These are phyloP conservation scores for Hyaloraphidium curvatum DNA, from an alignment of 192 early-diverging fungal species.

Conservation along the genomic window DNA sequence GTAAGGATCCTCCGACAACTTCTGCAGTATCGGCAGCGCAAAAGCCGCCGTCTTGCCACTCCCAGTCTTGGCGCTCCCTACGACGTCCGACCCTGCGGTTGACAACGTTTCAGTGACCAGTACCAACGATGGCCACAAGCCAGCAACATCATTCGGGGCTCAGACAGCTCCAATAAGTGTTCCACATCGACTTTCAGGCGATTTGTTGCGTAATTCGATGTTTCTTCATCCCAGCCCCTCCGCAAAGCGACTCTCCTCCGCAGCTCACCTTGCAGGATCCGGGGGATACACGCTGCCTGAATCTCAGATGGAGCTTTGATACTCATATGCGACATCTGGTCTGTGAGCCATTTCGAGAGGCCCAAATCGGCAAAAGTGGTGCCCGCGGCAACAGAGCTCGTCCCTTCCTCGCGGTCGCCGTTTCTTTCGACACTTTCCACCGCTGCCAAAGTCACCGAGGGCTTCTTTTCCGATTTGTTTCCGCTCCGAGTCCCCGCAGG, in stretches of 20 bases:
- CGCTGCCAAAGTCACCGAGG: too few relatives aligned
- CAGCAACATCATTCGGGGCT: not conserved
- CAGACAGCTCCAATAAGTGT: not conserved
- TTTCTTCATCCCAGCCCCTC: not conserved
- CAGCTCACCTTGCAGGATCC: constrained; percentile 32
- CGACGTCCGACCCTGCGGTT: constrained; percentile 44
- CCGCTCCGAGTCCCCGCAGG: too few relatives aligned
- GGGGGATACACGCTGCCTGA: constrained; percentile 67
- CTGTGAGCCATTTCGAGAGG: too few relatives aligned
- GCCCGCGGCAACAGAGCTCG: too few relatives aligned
- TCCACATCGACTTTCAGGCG: not conserved
- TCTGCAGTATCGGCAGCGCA: constrained; percentile 90
- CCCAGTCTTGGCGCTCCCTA: constrained; percentile 91
- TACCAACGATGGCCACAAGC: not conserved
- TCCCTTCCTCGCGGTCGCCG: too few relatives aligned
- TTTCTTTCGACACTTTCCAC: too few relatives aligned
- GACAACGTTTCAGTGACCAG: not conserved
- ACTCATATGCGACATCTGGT: too few relatives aligned
- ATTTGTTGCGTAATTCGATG: not conserved
- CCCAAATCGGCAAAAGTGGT: too few relatives aligned
- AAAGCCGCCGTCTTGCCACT: constrained; percentile 96
- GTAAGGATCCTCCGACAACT: constrained; percentile 84
- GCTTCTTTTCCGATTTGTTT: too few relatives aligned
- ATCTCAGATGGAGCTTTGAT: constrained; percentile 81
- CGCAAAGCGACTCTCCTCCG: not conserved